Evolutionary conservation across 768 basidiomycete species (phyloP), one percentile per base, ranked within the genome.

Genomic region (Leccinellum luteum): DNA sequence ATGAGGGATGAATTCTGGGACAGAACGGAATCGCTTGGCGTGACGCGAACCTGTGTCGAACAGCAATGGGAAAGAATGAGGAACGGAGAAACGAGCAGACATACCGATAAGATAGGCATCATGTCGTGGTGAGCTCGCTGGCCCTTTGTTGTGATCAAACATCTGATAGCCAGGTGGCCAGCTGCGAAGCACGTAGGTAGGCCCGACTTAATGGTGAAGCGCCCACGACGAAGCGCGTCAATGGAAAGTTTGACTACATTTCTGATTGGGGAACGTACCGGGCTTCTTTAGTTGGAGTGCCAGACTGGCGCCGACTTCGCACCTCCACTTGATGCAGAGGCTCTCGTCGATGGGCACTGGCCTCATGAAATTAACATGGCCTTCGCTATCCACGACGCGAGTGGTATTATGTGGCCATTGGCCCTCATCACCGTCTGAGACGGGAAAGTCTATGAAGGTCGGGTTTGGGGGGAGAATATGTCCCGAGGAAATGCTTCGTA

Each of bases 1-100:
- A 64, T 94, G 92, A 4, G 91, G 90, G 48, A 88, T 81, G 68
- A 94, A 92, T 67, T 94, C 92, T 49, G 87, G 87, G n/a, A 85
- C 76, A 13, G 91, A 92, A 44, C 92, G 87, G 70, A 92, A 94
- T 54, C 75, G 81, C 30, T 73, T 74, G 41, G 78, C 72, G 50
- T 73, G 57, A 30, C 63, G 56, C 2, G 85, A 85, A 73, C 74
- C 72, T 78, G 55, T 23, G 57, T 51, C 30, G 19, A 35, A 54
- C 21, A 14, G 48, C 41, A 55, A 15, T 19, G n/a, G 8, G 50
- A 35, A 53, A 41, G 3, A 1, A 21, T n/a, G 14, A 3, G 52
- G n/a, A 44, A 17, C 2, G 35, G 34, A 28, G 3, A 55, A 15
- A 47, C 17, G 15, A 54, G n/a, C 45, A 45, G 17, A 63, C 75